A percentile compares a stretch with the other conserved stretches of the same genome.
phyloP scores from a whole-genome alignment of 805 yeast species.

The Candida palmyrensis region DNA sequence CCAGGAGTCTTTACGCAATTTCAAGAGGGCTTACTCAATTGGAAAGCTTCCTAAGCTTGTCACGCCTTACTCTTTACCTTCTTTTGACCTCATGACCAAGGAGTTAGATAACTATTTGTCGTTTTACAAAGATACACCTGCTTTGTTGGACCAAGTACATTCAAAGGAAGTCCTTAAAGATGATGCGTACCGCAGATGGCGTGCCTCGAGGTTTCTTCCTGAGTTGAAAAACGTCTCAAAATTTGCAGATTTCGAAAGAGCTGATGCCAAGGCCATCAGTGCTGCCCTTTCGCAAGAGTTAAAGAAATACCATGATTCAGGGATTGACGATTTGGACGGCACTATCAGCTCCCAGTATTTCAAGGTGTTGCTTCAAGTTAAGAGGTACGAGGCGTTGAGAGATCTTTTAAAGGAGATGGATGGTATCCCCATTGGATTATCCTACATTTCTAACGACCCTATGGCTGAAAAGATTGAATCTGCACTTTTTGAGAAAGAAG shows the following conservation, averaged over 20 bases:
- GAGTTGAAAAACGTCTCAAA: neutral
- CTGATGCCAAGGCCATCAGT: neutral
- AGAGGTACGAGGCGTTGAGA: neutral
- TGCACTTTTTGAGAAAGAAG: no score
- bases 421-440: neutral
- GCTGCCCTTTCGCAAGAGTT: neutral
- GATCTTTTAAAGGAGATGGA: neutral
- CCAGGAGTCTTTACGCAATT: slow-evolving; percentile 11
- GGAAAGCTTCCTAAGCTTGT: neutral
- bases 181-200: neutral
- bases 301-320: neutral
- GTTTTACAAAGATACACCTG: slow-evolving; percentile 1
- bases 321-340: neutral
- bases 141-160: neutral
- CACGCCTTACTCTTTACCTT: neutral
- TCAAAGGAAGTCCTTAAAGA: neutral
- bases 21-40: neutral
- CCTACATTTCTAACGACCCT: neutral
- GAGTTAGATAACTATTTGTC: slow-evolving; percentile 1
- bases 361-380: neutral
- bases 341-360: neutral
- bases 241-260: neutral
- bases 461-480: neutral
- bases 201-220: neutral
- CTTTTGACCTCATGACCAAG: no score